These are phyloP conservation scores for Chaetomium globosum DNA, from an alignment of 2,329 filamentous ascomycete species.

Conservation along the genomic window DNA sequence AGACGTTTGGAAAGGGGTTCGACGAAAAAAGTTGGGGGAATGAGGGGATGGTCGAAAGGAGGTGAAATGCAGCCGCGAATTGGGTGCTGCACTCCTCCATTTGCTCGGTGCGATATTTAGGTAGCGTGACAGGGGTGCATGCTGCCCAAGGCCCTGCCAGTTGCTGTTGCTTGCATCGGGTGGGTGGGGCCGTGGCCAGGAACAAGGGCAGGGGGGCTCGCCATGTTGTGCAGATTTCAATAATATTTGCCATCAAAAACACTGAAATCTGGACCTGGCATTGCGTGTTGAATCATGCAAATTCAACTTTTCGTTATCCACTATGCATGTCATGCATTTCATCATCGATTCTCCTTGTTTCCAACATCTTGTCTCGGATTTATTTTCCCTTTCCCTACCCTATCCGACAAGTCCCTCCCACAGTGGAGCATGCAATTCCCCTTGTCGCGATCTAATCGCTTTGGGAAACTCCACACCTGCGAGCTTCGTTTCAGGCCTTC, in stretches of 20 bases:
- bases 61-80: slow-evolving; percentile 22
- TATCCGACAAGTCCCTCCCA: slow-evolving; percentile 19
- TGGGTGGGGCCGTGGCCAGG: slow-evolving; percentile 10
- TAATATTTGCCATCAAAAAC: slow-evolving; percentile 10
- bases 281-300: neutral
- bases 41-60: slow-evolving; percentile 24
- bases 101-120: slow-evolving; percentile 23
- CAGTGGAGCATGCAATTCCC: slow-evolving; percentile 23
- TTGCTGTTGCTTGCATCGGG: slow-evolving; percentile 22
- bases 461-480: slow-evolving; percentile 6
- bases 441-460: slow-evolving; percentile 2
- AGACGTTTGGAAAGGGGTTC: neutral
- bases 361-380: neutral
- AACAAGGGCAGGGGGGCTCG: neutral
- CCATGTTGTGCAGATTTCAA: slow-evolving; percentile 14
- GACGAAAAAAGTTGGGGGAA: slow-evolving; percentile 15
- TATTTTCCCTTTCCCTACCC: neutral
- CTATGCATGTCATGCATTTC: neutral
- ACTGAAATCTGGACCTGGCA: neutral
- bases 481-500: slow-evolving; percentile 21
- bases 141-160: neutral
- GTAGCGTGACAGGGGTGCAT: slow-evolving; percentile 19
- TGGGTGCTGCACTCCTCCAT: slow-evolving; percentile 14
- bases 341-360: neutral
- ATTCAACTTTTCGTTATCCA: neutral